A percentile compares a stretch with the other conserved stretches of the same genome.
Conservation (phyloP, 164 flowering plant genomes). For the Piper longum region DNA sequence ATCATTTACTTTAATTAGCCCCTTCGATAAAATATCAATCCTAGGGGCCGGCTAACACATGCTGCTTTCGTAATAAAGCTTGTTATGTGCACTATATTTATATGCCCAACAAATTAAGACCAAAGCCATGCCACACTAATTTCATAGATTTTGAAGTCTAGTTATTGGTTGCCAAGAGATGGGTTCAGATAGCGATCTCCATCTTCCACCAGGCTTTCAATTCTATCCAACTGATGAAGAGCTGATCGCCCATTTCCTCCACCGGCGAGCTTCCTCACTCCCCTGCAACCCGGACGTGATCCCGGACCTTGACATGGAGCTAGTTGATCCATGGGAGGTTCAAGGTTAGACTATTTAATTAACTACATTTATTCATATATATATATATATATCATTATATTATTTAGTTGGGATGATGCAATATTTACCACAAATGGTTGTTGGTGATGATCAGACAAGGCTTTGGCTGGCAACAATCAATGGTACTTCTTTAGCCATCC, state of each 20-base stretch:
- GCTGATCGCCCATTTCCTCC: slow-evolving; percentile 70
- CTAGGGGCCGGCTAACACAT: no score
- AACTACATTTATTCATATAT: background rate
- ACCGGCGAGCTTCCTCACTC: slow-evolving; percentile 44
- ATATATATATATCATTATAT: no score
- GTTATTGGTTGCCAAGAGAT: slow-evolving; percentile 2
- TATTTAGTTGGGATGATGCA: no score
- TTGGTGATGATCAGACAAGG: no score
- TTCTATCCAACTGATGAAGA: slow-evolving; percentile 79
- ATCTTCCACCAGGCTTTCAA: slow-evolving; percentile 76
- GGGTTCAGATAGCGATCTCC: slow-evolving; percentile 23
- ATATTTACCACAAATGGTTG: no score
- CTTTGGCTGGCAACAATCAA: no score
- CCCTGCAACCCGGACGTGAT: slow-evolving; percentile 68
- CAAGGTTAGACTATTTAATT: slow-evolving; percentile 26
- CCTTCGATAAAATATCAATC: background rate
- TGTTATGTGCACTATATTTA: slow-evolving; percentile 4
- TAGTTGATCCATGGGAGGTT: slow-evolving; percentile 87
- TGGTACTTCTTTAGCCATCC: no score
- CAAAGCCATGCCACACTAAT: background rate
- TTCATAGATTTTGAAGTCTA: no score
- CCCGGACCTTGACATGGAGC: slow-evolving; percentile 65
- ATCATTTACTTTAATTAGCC: background rate
- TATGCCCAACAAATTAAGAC: background rate
- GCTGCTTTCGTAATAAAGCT: background rate